Percentiles rank a stretch among this genome's conserved stretches.
Conservation (phyloP, 257 asterid species). For the Phtheirospermum japonicum region DNA sequence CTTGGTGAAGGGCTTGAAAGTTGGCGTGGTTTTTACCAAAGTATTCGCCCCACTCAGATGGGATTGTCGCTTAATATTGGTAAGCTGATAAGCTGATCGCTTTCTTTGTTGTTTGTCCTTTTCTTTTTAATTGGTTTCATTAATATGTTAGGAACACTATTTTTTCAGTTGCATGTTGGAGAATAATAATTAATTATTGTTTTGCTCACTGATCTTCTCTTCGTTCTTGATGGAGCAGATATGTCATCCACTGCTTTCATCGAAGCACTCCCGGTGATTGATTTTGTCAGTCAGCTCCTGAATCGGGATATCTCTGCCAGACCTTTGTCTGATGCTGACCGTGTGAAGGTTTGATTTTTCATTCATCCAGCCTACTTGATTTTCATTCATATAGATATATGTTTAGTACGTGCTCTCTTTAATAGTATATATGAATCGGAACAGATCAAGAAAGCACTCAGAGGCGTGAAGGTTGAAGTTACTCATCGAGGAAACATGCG, state of each 20-base stretch:
- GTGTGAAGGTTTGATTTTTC: conserved; percentile 65
- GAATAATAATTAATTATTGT: neutral
- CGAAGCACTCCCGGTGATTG: conserved; percentile 76
- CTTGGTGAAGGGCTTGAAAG: conserved; percentile 80
- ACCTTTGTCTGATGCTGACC: conserved; percentile 89
- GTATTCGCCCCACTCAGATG: conserved; percentile 90
- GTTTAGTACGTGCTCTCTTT: neutral
- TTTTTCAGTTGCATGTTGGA: neutral
- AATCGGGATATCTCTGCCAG: conserved; percentile 71
- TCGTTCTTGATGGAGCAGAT: conserved; percentile 41
- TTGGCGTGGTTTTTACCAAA: conserved; percentile 87
- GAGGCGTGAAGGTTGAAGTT: conserved; percentile 65
- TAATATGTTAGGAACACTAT: neutral
- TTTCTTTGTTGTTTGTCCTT: neutral
- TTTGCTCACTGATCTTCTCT: neutral
- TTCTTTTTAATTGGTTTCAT: neutral
- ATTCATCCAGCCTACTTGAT: neutral
- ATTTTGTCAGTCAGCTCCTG: conserved; percentile 77
- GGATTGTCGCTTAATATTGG: conserved; percentile 79
- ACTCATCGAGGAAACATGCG: conserved; percentile 58
- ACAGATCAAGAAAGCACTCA: conserved; percentile 56
- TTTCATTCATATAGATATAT: neutral
- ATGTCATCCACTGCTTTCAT: conserved; percentile 87
- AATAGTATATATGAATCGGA: neutral
- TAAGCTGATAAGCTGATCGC: conserved; percentile 33